Conservation (phyloP, 257 asterid genomes). For the Anisodus tanguticus region DNA sequence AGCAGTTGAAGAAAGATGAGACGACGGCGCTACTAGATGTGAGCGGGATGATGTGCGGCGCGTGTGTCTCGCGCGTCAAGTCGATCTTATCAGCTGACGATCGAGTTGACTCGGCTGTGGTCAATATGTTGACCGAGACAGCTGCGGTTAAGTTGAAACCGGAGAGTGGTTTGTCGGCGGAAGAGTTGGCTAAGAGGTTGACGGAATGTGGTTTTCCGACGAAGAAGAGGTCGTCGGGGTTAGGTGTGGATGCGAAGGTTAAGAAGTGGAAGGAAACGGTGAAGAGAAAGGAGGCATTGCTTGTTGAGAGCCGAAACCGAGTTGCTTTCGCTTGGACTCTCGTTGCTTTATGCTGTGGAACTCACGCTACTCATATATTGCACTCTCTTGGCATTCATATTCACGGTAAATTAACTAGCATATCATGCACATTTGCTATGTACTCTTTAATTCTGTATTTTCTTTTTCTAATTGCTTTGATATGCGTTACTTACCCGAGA, state of each 20-base stretch:
- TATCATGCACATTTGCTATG: background rate
- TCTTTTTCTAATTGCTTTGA: no score
- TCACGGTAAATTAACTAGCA: conserved; percentile 59
- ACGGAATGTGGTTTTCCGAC: conserved; percentile 87
- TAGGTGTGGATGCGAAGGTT: conserved; percentile 86
- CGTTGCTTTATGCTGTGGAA: conserved; percentile 93
- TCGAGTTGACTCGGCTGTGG: conserved; percentile 87
- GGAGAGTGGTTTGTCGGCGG: conserved; percentile 41
- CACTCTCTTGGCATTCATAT: conserved; percentile 89
- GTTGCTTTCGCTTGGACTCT: conserved; percentile 94
- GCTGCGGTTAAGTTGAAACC: conserved; percentile 83
- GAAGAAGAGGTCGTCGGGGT: conserved; percentile 72
- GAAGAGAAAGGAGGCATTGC: conserved; percentile 81
- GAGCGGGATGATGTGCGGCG: conserved; percentile 99
- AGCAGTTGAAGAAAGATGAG: conserved; percentile 44
- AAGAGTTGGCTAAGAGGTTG: conserved; percentile 68
- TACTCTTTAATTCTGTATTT: no score
- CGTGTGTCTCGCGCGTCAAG: conserved; percentile 88
- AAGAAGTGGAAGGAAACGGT: conserved; percentile 84
- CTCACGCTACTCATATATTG: conserved; percentile 83
- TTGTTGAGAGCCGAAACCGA: conserved; percentile 70
- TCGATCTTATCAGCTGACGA: conserved; percentile 73
- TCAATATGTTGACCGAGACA: conserved; percentile 89
- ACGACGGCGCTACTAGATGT: conserved; percentile 71
- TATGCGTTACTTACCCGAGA: no score